Percentiles rank a stretch among this genome's conserved stretches.
phyloP scores from a whole-genome alignment of 805 yeast species.

The Jamesozyma jinghongensis region DNA sequence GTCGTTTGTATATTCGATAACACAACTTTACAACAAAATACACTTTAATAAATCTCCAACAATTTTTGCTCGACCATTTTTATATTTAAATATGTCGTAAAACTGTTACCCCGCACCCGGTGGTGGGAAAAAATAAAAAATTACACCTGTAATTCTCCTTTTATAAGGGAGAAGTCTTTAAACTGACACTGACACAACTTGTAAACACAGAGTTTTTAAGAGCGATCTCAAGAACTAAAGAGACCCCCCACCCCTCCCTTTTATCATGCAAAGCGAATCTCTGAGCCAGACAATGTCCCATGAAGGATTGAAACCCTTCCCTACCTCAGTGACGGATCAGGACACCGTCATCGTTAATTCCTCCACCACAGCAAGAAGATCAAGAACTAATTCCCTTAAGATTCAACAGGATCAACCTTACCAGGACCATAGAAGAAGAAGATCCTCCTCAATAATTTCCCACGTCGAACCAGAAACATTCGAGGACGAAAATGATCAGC shows the following conservation, averaged over 20 bases:
- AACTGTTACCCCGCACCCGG: not conserved
- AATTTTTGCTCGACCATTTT: no score
- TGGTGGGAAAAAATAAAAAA: no score
- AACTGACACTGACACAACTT: no score
- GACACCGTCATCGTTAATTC: not conserved
- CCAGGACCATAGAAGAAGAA: constrained; percentile 43
- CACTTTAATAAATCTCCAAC: no score
- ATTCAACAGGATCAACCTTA: constrained; percentile 24
- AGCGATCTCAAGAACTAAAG: no score
- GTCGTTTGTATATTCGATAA: no score
- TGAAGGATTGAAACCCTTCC: constrained; percentile 22
- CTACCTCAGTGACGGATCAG: constrained; percentile 11
- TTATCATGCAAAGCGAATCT: no score
- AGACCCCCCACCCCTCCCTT: no score
- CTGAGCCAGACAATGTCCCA: not conserved
- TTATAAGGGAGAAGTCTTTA: no score
- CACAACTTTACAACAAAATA: no score
- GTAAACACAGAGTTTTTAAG: no score
- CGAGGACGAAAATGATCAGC: constrained; percentile 88
- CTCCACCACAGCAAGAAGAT: constrained; percentile 5
- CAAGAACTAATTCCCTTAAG: constrained; percentile 8
- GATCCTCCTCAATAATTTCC: constrained; percentile 83
- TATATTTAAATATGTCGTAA: not conserved
- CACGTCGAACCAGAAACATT: constrained; percentile 89
- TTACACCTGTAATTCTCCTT: no score